Conservation (phyloP, 768 basidiomycete species). For the Roridomyces roridus region DNA sequence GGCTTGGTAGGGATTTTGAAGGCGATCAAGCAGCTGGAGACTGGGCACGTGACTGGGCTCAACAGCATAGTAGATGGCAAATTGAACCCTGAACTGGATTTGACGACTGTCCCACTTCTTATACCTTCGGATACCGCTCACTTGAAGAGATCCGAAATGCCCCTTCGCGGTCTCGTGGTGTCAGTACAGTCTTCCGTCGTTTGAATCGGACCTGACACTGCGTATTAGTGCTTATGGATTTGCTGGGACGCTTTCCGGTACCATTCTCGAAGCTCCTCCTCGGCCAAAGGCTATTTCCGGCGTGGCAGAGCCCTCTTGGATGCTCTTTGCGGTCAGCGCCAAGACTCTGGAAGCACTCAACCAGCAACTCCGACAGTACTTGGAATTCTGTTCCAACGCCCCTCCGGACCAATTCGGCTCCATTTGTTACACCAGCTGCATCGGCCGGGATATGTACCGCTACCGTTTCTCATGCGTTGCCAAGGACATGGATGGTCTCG, state of each 20-base stretch:
- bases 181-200: slow-evolving; percentile 17
- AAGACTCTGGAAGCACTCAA: slow-evolving; percentile 37
- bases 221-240: slow-evolving; percentile 43
- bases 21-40: slow-evolving; percentile 32
- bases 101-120: slow-evolving; percentile 35
- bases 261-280: slow-evolving; percentile 35
- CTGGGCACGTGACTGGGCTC: slow-evolving; percentile 38
- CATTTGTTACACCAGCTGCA: slow-evolving; percentile 42
- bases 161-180: slow-evolving; percentile 37
- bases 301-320: slow-evolving; percentile 11
- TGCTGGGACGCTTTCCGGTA: slow-evolving; percentile 41
- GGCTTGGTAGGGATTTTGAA: slow-evolving; percentile 41
- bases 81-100: slow-evolving; percentile 41
- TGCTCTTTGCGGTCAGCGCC: slow-evolving; percentile 42
- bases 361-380: slow-evolving; percentile 36
- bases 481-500: slow-evolving; percentile 38
- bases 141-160: slow-evolving; percentile 11
- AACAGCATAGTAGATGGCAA: slow-evolving; percentile 34
- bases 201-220: not conserved
- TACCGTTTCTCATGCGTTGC: slow-evolving; percentile 39
- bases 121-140: slow-evolving; percentile 31
- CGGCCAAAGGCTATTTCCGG: slow-evolving; percentile 9
- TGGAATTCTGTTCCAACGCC: slow-evolving; percentile 36
- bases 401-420: slow-evolving; percentile 33
- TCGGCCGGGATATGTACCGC: slow-evolving; percentile 42